Conservation (phyloP, 202 grass and related monocot genomes). For the Miscanthus sacchariflorus region DNA sequence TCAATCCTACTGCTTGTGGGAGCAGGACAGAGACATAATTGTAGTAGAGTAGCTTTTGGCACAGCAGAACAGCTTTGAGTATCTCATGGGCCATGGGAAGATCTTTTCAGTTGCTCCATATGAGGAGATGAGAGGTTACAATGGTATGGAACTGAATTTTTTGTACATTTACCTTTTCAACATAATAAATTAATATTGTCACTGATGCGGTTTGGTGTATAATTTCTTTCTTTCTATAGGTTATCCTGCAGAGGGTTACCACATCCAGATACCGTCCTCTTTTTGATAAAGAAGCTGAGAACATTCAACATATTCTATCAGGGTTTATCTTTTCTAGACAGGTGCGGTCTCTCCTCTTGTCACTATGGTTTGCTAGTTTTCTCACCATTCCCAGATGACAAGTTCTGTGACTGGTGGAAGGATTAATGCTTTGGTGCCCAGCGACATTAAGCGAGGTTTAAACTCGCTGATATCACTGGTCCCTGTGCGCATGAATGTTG, state of each 20-base stretch:
- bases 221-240: neutral
- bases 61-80: neutral
- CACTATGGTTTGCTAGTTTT: too few relatives aligned
- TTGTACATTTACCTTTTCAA: neutral
- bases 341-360: too few relatives aligned
- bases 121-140: neutral
- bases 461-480: too few relatives aligned
- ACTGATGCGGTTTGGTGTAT: neutral
- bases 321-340: too few relatives aligned
- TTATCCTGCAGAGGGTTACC: neutral
- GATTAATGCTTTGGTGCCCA: too few relatives aligned
- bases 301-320: too few relatives aligned
- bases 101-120: constrained; percentile 1
- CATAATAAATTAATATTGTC: neutral
- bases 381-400: too few relatives aligned
- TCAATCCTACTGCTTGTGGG: neutral
- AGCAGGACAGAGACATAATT: neutral
- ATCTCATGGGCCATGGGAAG: neutral
- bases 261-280: neutral
- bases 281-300: too few relatives aligned
- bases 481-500: too few relatives aligned
- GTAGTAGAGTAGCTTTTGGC: neutral
- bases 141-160: neutral
- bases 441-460: too few relatives aligned
- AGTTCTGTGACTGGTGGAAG: too few relatives aligned